phyloP scores from a whole-genome alignment of 2,329 filamentous ascomycete genomes.

The Alternaria atra region DNA sequence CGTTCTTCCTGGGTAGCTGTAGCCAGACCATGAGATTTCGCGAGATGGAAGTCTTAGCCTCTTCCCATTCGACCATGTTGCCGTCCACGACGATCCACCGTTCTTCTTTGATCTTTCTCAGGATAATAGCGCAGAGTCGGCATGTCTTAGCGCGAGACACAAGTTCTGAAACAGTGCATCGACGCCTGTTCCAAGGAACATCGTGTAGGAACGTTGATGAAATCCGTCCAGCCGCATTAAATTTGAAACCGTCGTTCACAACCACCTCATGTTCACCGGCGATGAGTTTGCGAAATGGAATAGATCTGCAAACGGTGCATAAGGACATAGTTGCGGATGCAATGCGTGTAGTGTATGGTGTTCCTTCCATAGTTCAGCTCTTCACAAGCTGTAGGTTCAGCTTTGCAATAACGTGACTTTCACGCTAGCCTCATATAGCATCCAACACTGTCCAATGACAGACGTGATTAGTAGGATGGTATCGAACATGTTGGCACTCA shows the following conservation, averaged over 20 bases:
- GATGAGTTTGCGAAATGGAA: not conserved
- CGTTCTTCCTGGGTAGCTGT: too few species aligned
- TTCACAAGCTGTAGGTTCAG: not conserved
- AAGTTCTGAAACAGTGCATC: not conserved
- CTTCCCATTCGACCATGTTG: not conserved
- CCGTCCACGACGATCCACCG: too few species aligned
- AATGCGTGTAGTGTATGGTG: not conserved
- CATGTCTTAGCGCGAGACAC: not conserved
- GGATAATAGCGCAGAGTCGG: rapidly evolving
- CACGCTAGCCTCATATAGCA: too few species aligned
- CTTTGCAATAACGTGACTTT: not conserved
- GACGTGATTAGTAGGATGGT: too few species aligned
- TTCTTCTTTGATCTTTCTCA: not conserved
- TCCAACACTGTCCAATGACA: too few species aligned
- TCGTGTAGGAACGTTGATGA: rapidly evolving
- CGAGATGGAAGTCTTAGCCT: not conserved
- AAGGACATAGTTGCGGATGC: not conserved
- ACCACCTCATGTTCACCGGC: not conserved
- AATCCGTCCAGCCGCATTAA: not conserved
- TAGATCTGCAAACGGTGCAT: not conserved
- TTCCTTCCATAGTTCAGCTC: not conserved
- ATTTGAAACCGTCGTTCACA: not conserved
- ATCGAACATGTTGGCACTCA: too few species aligned
- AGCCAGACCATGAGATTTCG: too few species aligned
- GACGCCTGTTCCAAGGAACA: not conserved